A percentile compares a stretch with the other conserved stretches of the same genome.
phyloP scores from a whole-genome alignment of 306 rosid species.

The Mimosa pudica region DNA sequence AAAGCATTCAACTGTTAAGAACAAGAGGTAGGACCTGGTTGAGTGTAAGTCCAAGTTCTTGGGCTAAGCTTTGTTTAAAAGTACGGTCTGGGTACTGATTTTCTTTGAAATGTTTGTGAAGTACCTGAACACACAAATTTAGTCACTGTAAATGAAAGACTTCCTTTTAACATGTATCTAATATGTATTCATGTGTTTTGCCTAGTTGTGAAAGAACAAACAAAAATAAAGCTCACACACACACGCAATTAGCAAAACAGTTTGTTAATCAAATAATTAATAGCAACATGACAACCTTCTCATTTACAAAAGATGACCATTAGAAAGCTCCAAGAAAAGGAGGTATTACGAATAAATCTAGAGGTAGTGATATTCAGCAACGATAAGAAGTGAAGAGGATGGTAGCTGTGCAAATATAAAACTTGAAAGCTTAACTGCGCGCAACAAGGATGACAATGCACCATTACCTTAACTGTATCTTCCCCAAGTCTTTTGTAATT shows the following conservation, averaged over 20 bases:
- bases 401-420: slow-evolving; percentile 15
- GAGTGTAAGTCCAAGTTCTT: slow-evolving; percentile 69
- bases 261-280: neutral
- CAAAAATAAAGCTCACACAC: neutral
- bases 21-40: slow-evolving; percentile 61
- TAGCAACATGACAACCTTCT: neutral
- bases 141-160: slow-evolving; percentile 6
- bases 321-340: neutral
- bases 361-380: neutral
- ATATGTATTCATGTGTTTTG: neutral
- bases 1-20: slow-evolving; percentile 8
- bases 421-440: slow-evolving; percentile 23
- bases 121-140: slow-evolving; percentile 60
- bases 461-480: slow-evolving; percentile 72
- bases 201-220: neutral
- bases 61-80: slow-evolving; percentile 75
- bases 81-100: slow-evolving; percentile 81
- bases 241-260: neutral
- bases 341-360: slow-evolving; percentile 9
- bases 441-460: slow-evolving; percentile 30
- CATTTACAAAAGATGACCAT: neutral
- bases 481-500: slow-evolving; percentile 65
- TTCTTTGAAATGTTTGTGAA: slow-evolving; percentile 70
- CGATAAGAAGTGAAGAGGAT: neutral
- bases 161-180: neutral